Evolutionary conservation across 1,284 basidiomycete species (phyloP).

Genomic region (Melampsora americana): DNA sequence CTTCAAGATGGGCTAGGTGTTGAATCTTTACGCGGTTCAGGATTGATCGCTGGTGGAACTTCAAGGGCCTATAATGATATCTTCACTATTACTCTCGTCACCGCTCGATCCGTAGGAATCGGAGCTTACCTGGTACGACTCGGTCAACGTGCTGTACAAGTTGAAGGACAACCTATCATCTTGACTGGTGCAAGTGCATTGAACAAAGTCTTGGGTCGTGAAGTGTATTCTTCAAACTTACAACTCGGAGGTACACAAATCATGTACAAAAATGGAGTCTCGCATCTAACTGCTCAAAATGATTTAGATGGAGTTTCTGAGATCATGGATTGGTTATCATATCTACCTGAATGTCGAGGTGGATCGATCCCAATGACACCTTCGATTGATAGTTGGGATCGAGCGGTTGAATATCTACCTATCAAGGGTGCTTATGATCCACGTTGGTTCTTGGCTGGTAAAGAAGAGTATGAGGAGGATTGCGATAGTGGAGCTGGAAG

Average conservation of each 20-base stretch:
- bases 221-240: constrained; percentile 97
- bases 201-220: constrained; percentile 98
- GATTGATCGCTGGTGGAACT: constrained; percentile 97
- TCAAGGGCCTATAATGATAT: constrained; percentile 98
- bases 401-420: constrained; percentile 82
- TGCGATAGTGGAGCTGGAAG: constrained; percentile 2
- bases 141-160: constrained; percentile 95
- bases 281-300: constrained; percentile 88
- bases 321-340: constrained; percentile 92
- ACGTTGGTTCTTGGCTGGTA: constrained; percentile 94
- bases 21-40: constrained; percentile 90
- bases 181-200: constrained; percentile 93
- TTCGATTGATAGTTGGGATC: constrained; percentile 80
- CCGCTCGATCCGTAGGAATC: constrained; percentile 97
- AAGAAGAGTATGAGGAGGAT: constrained; percentile 70
- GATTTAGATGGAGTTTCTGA: constrained; percentile 90
- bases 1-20: constrained; percentile 96
- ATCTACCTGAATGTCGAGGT: constrained; percentile 77
- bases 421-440: constrained; percentile 96
- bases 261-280: constrained; percentile 99
- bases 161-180: constrained; percentile 98
- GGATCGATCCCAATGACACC: constrained; percentile 71
- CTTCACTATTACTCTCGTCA: constrained; percentile 98
- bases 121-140: constrained; percentile 98
- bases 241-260: constrained; percentile 96